Conservation (phyloP, 2,329 filamentous ascomycete genomes). For the Hawksworthiomyces lignivorus region DNA sequence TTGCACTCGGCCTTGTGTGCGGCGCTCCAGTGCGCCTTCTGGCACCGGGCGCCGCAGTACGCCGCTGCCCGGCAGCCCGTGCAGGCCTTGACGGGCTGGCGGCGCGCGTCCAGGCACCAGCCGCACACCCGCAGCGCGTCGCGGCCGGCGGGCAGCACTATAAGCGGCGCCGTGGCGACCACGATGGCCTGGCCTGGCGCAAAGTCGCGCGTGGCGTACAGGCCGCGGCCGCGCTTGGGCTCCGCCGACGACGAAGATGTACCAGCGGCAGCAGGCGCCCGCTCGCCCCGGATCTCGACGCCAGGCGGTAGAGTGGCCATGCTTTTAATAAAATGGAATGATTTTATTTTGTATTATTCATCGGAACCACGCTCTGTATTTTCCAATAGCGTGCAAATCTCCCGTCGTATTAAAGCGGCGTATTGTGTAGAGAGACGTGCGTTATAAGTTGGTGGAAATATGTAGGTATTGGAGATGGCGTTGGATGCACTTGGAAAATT, state of each 20-base stretch:
- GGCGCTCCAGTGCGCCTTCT: slow-evolving; percentile 44
- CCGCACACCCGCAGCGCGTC: slow-evolving; percentile 38
- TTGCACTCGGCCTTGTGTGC: slow-evolving; percentile 50
- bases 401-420: no score
- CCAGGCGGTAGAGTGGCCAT: slow-evolving; percentile 10
- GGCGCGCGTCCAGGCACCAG: slow-evolving; percentile 34
- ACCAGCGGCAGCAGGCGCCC: background rate
- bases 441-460: no score
- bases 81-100: slow-evolving; percentile 30
- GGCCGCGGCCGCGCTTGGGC: slow-evolving; percentile 29
- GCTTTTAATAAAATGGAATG: background rate
- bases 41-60: slow-evolving; percentile 50
- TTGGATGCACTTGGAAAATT: no score
- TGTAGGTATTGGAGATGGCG: no score
- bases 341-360: no score
- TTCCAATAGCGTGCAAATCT: no score
- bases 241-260: background rate
- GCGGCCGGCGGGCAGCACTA: slow-evolving; percentile 40
- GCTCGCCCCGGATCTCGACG: slow-evolving; percentile 16
- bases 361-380: no score
- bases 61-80: slow-evolving; percentile 43
- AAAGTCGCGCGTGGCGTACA: slow-evolving; percentile 36
- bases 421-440: no score
- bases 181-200: slow-evolving; percentile 38
- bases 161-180: slow-evolving; percentile 33